These are phyloP conservation scores for Fusarium floridanum DNA, from an alignment of 2,329 filamentous ascomycete species.

Conservation along the genomic window DNA sequence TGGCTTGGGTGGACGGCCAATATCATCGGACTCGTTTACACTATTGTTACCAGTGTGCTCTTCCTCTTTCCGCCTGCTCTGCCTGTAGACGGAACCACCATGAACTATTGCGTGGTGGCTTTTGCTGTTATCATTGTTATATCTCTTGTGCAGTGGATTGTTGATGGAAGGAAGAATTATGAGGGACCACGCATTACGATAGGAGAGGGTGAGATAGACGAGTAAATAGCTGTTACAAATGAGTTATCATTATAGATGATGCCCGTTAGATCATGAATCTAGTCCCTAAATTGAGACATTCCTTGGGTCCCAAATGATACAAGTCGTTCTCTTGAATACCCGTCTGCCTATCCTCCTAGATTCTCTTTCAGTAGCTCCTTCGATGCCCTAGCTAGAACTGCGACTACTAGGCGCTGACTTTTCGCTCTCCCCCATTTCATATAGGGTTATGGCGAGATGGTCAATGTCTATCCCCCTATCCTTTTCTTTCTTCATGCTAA, in stretches of 20 bases:
- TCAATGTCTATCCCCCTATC: not conserved
- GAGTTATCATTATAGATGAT: not conserved
- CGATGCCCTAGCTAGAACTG: not conserved
- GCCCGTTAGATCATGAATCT: not conserved
- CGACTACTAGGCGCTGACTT: not conserved
- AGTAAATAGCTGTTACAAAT: not conserved
- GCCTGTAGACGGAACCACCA: conserved; percentile 74
- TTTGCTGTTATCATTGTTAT: conserved; percentile 61
- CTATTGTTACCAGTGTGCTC: conserved; percentile 75
- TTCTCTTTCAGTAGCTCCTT: not conserved
- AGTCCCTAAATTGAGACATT: not conserved
- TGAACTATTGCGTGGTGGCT: conserved; percentile 69
- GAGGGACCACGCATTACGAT: conserved; percentile 33
- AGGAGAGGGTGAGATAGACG: not conserved
- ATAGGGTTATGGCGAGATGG: not conserved
- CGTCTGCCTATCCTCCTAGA: not conserved
- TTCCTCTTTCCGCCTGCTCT: conserved; percentile 78
- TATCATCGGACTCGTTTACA: conserved; percentile 69
- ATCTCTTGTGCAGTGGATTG: conserved; percentile 57
- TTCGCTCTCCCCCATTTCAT: not conserved
- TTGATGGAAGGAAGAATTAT: conserved; percentile 61
- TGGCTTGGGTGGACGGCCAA: conserved; percentile 55
- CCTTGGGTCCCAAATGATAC: not conserved
- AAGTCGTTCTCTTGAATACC: not conserved
- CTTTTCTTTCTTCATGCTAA: not conserved